A percentile compares a stretch with the other conserved stretches of the same genome.
Evolutionary conservation across 257 asterid genomes (phyloP).

Genomic region (Plantago major): DNA sequence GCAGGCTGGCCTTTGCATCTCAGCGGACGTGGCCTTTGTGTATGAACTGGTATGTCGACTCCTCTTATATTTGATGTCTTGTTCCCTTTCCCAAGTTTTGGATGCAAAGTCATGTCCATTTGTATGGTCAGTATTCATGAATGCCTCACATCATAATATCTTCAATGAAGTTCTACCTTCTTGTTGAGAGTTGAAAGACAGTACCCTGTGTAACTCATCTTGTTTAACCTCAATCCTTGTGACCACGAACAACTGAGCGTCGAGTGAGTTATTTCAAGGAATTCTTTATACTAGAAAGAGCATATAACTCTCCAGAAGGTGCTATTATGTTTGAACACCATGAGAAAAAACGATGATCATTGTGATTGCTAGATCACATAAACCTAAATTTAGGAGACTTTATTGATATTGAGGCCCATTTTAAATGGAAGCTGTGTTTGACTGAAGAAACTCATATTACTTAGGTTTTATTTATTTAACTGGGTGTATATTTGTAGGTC

Average conservation of each 20-base stretch:
- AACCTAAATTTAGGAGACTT: neutral
- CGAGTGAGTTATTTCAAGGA: constrained; percentile 5
- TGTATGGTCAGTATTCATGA: constrained; percentile 11
- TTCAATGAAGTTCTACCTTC: constrained; percentile 4
- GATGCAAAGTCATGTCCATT: neutral
- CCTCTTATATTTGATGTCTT: constrained; percentile 7
- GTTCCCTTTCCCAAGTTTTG: neutral
- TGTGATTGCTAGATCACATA: no score
- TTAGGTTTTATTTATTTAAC: neutral
- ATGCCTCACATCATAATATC: constrained; percentile 14
- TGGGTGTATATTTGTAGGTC: constrained; percentile 47
- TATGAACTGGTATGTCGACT: constrained; percentile 66
- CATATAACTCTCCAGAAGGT: constrained; percentile 1
- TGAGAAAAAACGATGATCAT: neutral
- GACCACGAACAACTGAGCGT: constrained; percentile 8
- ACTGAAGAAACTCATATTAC: neutral
- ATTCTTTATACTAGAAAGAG: neutral
- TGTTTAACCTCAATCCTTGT: constrained; percentile 4
- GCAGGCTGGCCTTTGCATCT: constrained; percentile 72
- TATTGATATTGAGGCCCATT: neutral
- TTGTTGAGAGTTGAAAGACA: constrained; percentile 6
- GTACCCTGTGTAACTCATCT: neutral
- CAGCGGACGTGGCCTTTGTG: constrained; percentile 72
- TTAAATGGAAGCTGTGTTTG: neutral
- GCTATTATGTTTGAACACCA: neutral